Evolutionary conservation across 495 filamentous ascomycete genomes (phyloP).

Genomic region (Friedmanniomyces endolithicus): DNA sequence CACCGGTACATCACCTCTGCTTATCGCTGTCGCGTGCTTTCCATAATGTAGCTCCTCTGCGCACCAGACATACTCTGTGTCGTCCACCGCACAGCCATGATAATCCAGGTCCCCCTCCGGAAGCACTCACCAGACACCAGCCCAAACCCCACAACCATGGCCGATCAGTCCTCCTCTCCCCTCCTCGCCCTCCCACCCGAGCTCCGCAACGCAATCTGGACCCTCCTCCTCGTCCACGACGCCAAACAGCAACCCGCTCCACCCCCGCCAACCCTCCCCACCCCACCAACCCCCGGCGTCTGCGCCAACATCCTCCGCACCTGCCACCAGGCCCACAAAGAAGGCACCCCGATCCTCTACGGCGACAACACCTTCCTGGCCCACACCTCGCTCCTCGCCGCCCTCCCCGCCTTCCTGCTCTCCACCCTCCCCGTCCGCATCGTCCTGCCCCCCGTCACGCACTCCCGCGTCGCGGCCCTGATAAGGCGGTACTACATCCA

Average conservation of each 20-base stretch:
- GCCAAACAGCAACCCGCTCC: neutral
- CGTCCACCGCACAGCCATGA: no score
- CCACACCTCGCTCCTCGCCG: slow-evolving; percentile 36
- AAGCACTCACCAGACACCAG: no score
- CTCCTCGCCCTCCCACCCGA: slow-evolving; percentile 20
- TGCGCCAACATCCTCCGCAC: slow-evolving; percentile 19
- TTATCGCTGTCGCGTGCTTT: no score
- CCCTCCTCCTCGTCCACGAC: slow-evolving; percentile 8
- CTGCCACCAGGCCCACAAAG: slow-evolving; percentile 21
- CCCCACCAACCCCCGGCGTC: neutral
- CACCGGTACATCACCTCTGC: no score
- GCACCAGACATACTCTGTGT: no score
- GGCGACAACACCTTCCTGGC: slow-evolving; percentile 37
- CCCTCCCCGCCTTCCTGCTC: slow-evolving; percentile 33
- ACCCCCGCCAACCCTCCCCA: neutral
- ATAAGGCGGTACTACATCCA: slow-evolving; percentile 28
- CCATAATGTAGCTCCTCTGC: no score
- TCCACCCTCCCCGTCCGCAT: neutral
- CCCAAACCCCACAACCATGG: neutral
- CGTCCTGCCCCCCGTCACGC: slow-evolving; percentile 25
- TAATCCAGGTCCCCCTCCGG: no score
- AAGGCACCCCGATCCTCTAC: slow-evolving; percentile 25
- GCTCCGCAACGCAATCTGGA: slow-evolving; percentile 18
- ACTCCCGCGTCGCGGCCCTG: slow-evolving; percentile 20
- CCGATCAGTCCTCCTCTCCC: slow-evolving; percentile 7